Evolutionary conservation across 306 rosid species (phyloP), one percentile per base, ranked within the genome.

Genomic region (Quercus agrifolia): DNA sequence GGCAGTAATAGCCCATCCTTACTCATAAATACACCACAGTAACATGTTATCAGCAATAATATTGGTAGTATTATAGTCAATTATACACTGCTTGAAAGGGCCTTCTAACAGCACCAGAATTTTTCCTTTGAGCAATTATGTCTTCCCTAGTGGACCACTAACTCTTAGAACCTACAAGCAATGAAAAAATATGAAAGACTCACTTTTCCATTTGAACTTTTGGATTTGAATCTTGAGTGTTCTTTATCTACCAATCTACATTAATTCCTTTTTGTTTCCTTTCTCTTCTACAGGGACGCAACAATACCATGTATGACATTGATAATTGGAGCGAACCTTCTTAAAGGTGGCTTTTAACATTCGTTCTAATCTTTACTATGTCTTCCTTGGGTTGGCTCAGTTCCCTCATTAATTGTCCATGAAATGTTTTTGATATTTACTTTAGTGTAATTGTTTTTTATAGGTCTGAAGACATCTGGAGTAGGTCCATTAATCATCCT

Each of bases 261-360:
- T 12, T 27, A 59, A 61, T 3, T 9, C 54, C 17, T 12, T 49
- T 12, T 28, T 14, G 23, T 30, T 64, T 64, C 70, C 19, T 51
- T 25, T 28, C 31, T 73, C 38, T 64, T 25, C 14, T 74, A 5
- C 15, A 85, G 91, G 56, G 86, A 68, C 30, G 84, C 88, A 41
- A 71, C 83, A 44, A 75, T 87, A 77, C 88, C 88, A n/a, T 62
- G 74, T 13, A 69, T 85, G 75, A 85, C 87, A 5, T 35, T 87
- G 82, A 57, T 85, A 59, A 77, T 85, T 25, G 88, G 91, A 52
- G 88, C 85, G 30, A 87, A 87, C 52, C 88, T 87, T 75, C 61
- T 80, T 5, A 83, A 67, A 56, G 87, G 90, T 74, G 74, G 20
- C 59, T 15, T 68, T 18, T 21, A 49, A 66, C 28, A 68, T 51